Percentiles rank a stretch among this genome's conserved stretches.
These are phyloP conservation scores for Macroventuria anomochaeta DNA, from an alignment of 2,329 filamentous ascomycete species.

Conservation along the genomic window DNA sequence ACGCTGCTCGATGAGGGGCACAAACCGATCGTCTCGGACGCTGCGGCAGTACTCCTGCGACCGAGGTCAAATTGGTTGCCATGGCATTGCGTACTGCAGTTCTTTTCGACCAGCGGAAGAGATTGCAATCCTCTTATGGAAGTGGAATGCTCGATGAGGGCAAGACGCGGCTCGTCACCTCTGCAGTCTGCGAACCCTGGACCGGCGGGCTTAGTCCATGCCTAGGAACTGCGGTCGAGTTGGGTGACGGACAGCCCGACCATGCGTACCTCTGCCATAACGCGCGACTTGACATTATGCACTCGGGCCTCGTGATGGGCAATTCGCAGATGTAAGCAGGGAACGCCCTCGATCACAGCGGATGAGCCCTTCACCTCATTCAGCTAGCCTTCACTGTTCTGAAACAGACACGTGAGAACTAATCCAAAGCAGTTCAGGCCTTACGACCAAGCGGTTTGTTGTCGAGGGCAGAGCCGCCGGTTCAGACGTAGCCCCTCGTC, in stretches of 20 bases:
- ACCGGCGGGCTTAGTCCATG: background rate
- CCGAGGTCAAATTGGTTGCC: constrained; percentile 9
- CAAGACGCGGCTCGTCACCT: constrained; percentile 1
- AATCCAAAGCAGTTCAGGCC: constrained; percentile 28
- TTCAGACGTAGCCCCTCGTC: constrained; percentile 26
- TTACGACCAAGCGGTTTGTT: constrained; percentile 21
- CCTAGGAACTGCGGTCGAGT: background rate
- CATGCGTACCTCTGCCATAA: background rate
- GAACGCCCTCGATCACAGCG: constrained; percentile 12
- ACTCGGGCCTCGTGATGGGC: constrained; percentile 11
- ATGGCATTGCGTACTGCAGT: background rate
- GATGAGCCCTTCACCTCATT: background rate
- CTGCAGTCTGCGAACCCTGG: background rate
- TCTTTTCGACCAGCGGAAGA: constrained; percentile 15
- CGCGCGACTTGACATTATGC: background rate
- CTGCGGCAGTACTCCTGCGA: background rate
- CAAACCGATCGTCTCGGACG: background rate
- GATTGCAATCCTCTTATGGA: constrained; percentile 6
- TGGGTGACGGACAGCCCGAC: background rate
- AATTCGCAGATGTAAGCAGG: constrained; percentile 8
- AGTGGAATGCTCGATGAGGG: constrained; percentile 4
- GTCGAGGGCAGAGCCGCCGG: constrained; percentile 26
- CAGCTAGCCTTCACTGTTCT: constrained; percentile 4
- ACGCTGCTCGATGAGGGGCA: background rate
- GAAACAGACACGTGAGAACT: constrained; percentile 23